Conservation (phyloP, 2,329 filamentous ascomycete genomes). For the Zopfia rhizophila region DNA sequence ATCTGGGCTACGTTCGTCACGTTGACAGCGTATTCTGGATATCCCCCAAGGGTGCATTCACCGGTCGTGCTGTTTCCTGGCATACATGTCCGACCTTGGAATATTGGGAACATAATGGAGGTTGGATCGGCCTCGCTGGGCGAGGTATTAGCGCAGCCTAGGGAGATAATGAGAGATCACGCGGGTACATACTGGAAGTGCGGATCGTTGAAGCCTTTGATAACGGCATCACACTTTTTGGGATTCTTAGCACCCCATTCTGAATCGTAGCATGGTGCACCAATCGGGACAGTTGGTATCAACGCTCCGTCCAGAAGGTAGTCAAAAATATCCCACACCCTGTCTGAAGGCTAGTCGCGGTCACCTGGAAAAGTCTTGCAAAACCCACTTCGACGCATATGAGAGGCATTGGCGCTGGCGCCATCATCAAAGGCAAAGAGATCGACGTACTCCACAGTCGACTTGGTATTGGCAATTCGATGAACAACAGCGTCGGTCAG, state of each 20-base stretch:
- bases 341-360: neutral
- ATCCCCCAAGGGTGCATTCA: conserved; percentile 44
- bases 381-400: neutral
- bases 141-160: neutral
- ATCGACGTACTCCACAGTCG: neutral
- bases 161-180: neutral
- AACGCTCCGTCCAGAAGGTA: neutral
- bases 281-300: conserved; percentile 1
- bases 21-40: conserved; percentile 39
- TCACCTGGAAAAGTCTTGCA: conserved; percentile 1
- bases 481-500: neutral
- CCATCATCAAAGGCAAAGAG: conserved; percentile 41
- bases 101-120: conserved; percentile 37
- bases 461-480: neutral
- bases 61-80: conserved; percentile 23
- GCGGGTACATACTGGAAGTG: neutral
- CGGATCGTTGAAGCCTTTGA: conserved; percentile 21
- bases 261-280: neutral
- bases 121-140: conserved; percentile 26
- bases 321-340: neutral
- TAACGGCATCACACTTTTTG: conserved; percentile 13
- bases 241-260: neutral
- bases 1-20: conserved; percentile 43
- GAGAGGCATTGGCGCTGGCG: neutral
- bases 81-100: conserved; percentile 37